Evolutionary conservation across 164 flowering plant species (phyloP).

Genomic region (Stephania cephalantha): DNA sequence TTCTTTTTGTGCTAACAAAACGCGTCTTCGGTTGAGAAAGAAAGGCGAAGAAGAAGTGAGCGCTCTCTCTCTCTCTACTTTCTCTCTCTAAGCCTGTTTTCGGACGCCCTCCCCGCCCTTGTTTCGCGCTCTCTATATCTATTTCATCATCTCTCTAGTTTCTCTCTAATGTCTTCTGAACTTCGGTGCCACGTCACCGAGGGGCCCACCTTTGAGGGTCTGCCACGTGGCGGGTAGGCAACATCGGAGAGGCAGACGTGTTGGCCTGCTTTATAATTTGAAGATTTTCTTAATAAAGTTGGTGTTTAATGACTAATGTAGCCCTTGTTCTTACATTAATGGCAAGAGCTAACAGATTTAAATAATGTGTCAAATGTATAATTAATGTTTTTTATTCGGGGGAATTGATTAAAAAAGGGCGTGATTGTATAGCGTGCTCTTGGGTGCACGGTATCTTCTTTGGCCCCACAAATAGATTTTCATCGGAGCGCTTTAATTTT

Average conservation of each 20-base stretch:
- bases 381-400: background rate
- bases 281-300: background rate
- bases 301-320: background rate
- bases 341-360: background rate
- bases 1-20: constrained; percentile 11
- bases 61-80: background rate
- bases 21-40: constrained; percentile 30
- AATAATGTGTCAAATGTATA: background rate
- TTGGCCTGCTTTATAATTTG: constrained; percentile 23
- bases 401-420: background rate
- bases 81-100: background rate
- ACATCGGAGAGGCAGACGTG: constrained; percentile 36
- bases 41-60: constrained; percentile 7
- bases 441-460: background rate
- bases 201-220: constrained; percentile 29
- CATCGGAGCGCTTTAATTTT: too few relatives aligned
- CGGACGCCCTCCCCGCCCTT: constrained; percentile 13
- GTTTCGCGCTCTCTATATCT: constrained; percentile 13
- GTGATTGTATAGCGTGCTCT: background rate
- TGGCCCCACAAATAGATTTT: background rate
- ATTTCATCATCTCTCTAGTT: background rate
- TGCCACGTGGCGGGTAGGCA: constrained; percentile 35
- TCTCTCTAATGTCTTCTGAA: background rate
- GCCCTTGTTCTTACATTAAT: background rate
- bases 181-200: constrained; percentile 34